Conservation (phyloP, 371 early-diverging fungal genomes). For the Rhizopus arrhizus region DNA sequence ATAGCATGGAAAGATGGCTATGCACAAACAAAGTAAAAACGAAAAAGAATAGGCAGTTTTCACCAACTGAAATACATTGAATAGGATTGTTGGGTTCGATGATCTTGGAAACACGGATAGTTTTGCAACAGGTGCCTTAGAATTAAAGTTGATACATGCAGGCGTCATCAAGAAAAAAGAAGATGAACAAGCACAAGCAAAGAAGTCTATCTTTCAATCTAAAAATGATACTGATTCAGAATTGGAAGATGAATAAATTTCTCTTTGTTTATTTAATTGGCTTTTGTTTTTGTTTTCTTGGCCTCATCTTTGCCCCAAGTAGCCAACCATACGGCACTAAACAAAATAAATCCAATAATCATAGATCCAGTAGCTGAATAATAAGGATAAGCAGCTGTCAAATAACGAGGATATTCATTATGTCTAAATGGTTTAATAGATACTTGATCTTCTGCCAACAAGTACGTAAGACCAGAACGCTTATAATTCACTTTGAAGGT, state of each 20-base stretch:
- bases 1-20: slow-evolving; percentile 71
- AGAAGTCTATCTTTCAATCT: slow-evolving; percentile 46
- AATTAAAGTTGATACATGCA: slow-evolving; percentile 69
- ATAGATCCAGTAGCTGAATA: slow-evolving; percentile 86
- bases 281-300: background rate
- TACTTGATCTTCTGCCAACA: slow-evolving; percentile 76
- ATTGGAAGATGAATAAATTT: slow-evolving; percentile 20
- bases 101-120: slow-evolving; percentile 87
- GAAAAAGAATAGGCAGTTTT: background rate
- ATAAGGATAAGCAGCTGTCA: slow-evolving; percentile 91
- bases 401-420: slow-evolving; percentile 93
- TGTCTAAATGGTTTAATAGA: slow-evolving; percentile 90
- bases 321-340: slow-evolving; percentile 81
- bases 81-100: slow-evolving; percentile 92
- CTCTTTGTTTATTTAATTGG: no score
- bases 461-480: slow-evolving; percentile 75
- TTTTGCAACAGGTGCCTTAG: slow-evolving; percentile 80
- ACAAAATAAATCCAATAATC: slow-evolving; percentile 82
- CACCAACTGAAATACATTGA: background rate
- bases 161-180: slow-evolving; percentile 48
- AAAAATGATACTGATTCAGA: slow-evolving; percentile 39
- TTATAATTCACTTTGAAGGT: slow-evolving; percentile 93
- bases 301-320: slow-evolving; percentile 27
- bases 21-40: slow-evolving; percentile 38
- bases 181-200: slow-evolving; percentile 2